Evolutionary conservation across 2,329 filamentous ascomycete genomes (phyloP), one percentile per base, ranked within the genome.

Genomic region (Botryotinia narcissicola): DNA sequence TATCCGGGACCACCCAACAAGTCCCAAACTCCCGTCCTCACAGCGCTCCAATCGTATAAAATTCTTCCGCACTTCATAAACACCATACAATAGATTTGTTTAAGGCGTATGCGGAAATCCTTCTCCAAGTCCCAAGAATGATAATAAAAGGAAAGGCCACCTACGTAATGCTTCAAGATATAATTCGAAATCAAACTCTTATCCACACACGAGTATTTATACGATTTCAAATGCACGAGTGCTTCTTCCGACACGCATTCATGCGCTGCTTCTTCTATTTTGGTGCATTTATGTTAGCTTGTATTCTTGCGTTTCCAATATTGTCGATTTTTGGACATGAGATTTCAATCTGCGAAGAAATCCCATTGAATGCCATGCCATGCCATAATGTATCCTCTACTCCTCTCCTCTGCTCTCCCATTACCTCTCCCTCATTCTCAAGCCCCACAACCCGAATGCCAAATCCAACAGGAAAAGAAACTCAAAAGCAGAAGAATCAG

Each of bases 131-230:
- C 14, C 22, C 29, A 35, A 20, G 7, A 16, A 40, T 25, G 2
- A 35, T 22, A 12, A 60, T 12, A 35, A 60, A 22, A n/a, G n/a
- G 9, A 40, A 18, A 62, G 37, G 8, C 16, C 35, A 84, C 92
- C 82, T 92, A 98, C 96, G 86, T 97, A 99, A 81, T 97, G 95
- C 78, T 92, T 93, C 69, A 99, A 88, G 81, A 99, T 93, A 83
- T 98, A 97, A 83, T 95, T 89, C 73, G 96, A 98, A 74, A 98
- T 90, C 75, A 93, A 92, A 69, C 95, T 98, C 84, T 97, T 95
- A 86, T 99, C 96, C 83, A 99, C 94, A 80, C 92, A 93, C 79
- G 94, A 97, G 84, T 99, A 99, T 82, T 98, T 97, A 90, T 99
- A 99, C 74, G 92, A 91, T 84, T 94, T 96, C 79, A 99, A 91